Evolutionary conservation across 1,284 basidiomycete species (phyloP).

Genomic region (Cutaneotrichosporon cavernicola): DNA sequence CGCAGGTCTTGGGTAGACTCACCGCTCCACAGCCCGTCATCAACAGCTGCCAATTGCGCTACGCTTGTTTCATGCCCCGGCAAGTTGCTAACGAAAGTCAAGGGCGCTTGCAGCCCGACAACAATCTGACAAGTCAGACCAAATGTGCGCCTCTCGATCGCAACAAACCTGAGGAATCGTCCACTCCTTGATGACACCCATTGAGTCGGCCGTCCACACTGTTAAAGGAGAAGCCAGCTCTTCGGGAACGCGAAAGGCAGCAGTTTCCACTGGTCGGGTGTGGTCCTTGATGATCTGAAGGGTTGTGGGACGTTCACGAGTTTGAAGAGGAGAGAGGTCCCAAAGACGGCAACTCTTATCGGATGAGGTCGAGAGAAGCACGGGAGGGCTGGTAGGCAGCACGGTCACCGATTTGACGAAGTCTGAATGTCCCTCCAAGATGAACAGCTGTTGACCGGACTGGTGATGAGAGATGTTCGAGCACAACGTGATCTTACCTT

Average conservation of each 20-base stretch:
- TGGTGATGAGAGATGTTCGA: slow-evolving; percentile 42
- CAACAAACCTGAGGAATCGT: slow-evolving; percentile 24
- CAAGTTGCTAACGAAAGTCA: slow-evolving; percentile 33
- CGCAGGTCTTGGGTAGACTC: slow-evolving; percentile 27
- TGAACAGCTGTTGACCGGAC: slow-evolving; percentile 68
- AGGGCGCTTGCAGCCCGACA: slow-evolving; percentile 31
- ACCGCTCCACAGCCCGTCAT: slow-evolving; percentile 82
- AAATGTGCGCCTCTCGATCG: not conserved
- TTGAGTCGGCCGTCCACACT: slow-evolving; percentile 78
- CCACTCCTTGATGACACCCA: slow-evolving; percentile 69
- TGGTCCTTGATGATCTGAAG: slow-evolving; percentile 45
- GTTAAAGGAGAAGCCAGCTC: slow-evolving; percentile 7
- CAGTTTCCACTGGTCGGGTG: slow-evolving; percentile 34
- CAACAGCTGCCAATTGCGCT: slow-evolving; percentile 63
- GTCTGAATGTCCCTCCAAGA: slow-evolving; percentile 75
- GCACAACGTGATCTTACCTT: slow-evolving; percentile 56
- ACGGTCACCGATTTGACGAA: slow-evolving; percentile 80
- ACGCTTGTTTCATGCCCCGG: slow-evolving; percentile 55
- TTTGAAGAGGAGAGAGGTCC: slow-evolving; percentile 56
- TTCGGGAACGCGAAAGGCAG: slow-evolving; percentile 50
- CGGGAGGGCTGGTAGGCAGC: slow-evolving; percentile 58
- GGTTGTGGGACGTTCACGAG: slow-evolving; percentile 64
- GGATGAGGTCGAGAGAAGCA: slow-evolving; percentile 82
- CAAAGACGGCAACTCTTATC: slow-evolving; percentile 87
- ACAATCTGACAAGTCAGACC: slow-evolving; percentile 11